Base-by-base conservation (phyloP, 2,329 filamentous ascomycete species). In the Trichoderma arundinaceum region DNA sequence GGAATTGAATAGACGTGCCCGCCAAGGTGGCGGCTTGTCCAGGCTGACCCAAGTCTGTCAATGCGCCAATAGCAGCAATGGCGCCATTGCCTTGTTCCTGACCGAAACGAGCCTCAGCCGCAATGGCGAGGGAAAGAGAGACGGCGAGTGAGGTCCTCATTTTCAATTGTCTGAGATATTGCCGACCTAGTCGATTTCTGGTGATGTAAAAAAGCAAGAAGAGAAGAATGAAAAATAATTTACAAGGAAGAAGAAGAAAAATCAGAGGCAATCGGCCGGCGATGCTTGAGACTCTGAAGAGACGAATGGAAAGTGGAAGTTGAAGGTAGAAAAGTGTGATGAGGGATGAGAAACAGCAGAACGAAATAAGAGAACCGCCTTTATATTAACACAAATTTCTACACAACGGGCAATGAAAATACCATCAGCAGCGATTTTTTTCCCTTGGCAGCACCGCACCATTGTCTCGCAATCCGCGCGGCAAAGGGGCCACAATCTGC, bases 1-100 rank as follows among this genome's bases (percentile, higher is more conserved):
- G 58, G 33, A 61, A 61, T 10, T 61, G 58, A 3, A 61, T 61
- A 1, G 58, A 49, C 2, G 3, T 41, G 46, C 58, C 58, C 7
- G 58, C 44, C 1, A 61, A 19, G 1, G 58, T 61, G 7, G 58
- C 58, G 10, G 58, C 58, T 6, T 61, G 58, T 32, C 58, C 58
- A 5, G 58, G 58, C 4, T 61, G 58, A 4, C 58, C 58, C 44
- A 61, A 13, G 35, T 61, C 7, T 41, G 58, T 41, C 35, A 61
- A 51, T 13, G 58, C 58, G 9, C 46, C 44, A 7, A 61, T 61
- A 3, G 58, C 58, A 15, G 58, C 13, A 2, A 61, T 61, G 15
- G 58, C 58, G 13, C 58, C 58, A n/a, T 61, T 61, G 58, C 58
- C 58, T 13, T 61, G 58, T 49, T 61, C 58, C 13, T 61, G 58